A percentile compares a stretch with the other conserved stretches of the same genome.
phyloP scores from a whole-genome alignment of 371 early-diverging fungal species.

The Mortierella sp. region DNA sequence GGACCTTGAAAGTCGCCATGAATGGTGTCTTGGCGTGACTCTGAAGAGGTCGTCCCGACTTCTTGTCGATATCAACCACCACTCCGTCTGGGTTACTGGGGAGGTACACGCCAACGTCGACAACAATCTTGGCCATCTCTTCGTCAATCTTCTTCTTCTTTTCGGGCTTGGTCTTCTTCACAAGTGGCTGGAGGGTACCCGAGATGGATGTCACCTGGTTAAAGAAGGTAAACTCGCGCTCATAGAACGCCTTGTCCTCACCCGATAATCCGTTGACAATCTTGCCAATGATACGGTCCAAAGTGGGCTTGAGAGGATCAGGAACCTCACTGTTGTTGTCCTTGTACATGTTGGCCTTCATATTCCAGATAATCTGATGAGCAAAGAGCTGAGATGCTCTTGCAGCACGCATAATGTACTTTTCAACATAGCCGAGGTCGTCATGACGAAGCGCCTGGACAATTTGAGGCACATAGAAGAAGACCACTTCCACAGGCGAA shows the following conservation, averaged over 20 bases:
- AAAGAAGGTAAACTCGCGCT: conserved; percentile 97
- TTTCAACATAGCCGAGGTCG: conserved; percentile 87
- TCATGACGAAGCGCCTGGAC: conserved; percentile 98
- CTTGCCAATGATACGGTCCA: conserved; percentile 87
- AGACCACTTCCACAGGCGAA: conserved; percentile 92
- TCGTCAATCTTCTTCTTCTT: conserved; percentile 98
- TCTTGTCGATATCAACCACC: conserved; percentile 95
- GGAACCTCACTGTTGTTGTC: conserved; percentile 79
- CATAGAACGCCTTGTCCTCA: conserved; percentile 87
- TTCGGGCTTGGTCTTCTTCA: conserved; percentile 93
- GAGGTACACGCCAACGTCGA: conserved; percentile 97
- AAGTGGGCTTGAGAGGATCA: conserved; percentile 85
- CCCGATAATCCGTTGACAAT: conserved; percentile 85
- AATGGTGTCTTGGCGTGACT: conserved; percentile 99
- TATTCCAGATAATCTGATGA: conserved; percentile 99
- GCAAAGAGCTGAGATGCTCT: conserved; percentile 95
- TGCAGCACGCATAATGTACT: conserved; percentile 93
- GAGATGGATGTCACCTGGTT: conserved; percentile 96
- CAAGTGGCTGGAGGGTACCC: conserved; percentile 95
- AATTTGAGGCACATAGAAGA: conserved; percentile 99
- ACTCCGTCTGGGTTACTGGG: conserved; percentile 98
- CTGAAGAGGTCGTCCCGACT: conserved; percentile 96
- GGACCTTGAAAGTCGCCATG: conserved; percentile 98
- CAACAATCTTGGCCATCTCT: conserved; percentile 93
- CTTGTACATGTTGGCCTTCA: conserved; percentile 98